Evolutionary conservation across 2,329 filamentous ascomycete genomes (phyloP), one percentile per base, ranked within the genome.

Genomic region (Fusarium sororula): DNA sequence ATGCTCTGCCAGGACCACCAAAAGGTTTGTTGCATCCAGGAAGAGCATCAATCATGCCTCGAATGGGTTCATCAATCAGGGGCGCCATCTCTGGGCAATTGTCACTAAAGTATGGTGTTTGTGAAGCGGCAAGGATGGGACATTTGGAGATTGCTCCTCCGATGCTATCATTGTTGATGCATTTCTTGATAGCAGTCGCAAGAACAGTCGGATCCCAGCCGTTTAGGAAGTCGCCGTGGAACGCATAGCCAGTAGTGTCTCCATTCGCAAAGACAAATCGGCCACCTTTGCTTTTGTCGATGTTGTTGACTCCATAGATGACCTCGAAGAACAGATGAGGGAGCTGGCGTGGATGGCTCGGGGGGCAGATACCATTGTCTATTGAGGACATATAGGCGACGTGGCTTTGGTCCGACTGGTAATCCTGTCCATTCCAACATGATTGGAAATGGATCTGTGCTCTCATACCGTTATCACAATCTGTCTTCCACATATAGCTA

Each of bases 371-470:
- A 0, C 75, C 75, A n/a, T 77, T 77, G 13, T 77, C 75, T 24
- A 77, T 77, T 30, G 68, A 60, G 10, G 75, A 77, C 75, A 77
- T 68, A 37, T 77, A 77, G 32, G 75, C 68, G 15, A 77, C 58
- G 61, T 77, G 75, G 22, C 75, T 77, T 44, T 77, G 75, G 22
- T 77, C 68, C 1, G 51, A n/a, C 10, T 74, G 56, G n/a, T 77
- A 77, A 42, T 70, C 73, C 10, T 66, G 63, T 18, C 75, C 75
- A 28, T 77, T 76, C 75, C 75, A 77, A 11, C 75, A 77, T 12
- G 75, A 68, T 28, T 75, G 75, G n/a, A 77, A 77, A 26, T 77
- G 75, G 26, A 77, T 45, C 14, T 77, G 75, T 4, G 75, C 75
- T 65, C 75, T 67, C 75, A 77, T 77, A 5, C 75, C 75, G 35